A percentile compares a stretch with the other conserved stretches of the same genome.
Evolutionary conservation across 1,284 basidiomycete species (phyloP).

Genomic region (Ganoderma meredithae): DNA sequence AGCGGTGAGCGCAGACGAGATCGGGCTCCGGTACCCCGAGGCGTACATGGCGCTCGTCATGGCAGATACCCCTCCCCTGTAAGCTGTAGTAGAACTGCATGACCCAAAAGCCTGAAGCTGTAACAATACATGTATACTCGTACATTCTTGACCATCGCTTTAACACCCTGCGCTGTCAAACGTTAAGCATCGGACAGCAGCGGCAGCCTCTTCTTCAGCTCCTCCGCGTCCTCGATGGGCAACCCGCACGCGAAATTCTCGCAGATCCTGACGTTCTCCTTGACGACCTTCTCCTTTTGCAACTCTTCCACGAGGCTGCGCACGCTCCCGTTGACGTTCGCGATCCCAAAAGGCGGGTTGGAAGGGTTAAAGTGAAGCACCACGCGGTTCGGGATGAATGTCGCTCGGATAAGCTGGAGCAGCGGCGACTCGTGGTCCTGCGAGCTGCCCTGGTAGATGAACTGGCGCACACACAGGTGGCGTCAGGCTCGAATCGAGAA

Average conservation of each 20-base stretch:
- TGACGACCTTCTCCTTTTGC: conserved; percentile 12
- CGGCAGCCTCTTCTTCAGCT: conserved; percentile 28
- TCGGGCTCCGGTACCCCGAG: conserved; percentile 34
- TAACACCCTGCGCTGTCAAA: neutral
- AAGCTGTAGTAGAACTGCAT: conserved; percentile 5
- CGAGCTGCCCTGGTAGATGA: conserved; percentile 31
- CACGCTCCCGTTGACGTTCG: conserved; percentile 36
- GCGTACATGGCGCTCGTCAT: conserved; percentile 24
- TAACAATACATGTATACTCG: conserved; percentile 1
- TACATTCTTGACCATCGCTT: neutral
- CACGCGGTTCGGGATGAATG: conserved; percentile 39
- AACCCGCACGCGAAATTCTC: conserved; percentile 40
- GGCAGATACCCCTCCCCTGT: conserved; percentile 33
- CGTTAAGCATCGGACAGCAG: neutral
- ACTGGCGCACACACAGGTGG: conserved; percentile 21
- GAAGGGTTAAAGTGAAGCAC: conserved; percentile 38
- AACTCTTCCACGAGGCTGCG: conserved; percentile 32
- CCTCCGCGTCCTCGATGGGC: conserved; percentile 35
- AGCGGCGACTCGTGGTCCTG: conserved; percentile 20
- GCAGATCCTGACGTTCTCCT: conserved; percentile 38
- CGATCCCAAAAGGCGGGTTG: conserved; percentile 34
- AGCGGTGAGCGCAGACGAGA: conserved; percentile 40
- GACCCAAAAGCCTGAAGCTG: neutral
- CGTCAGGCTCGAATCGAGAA: neutral
- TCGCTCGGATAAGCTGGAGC: conserved; percentile 30